Evolutionary conservation across 164 flowering plant genomes (phyloP).

Genomic region (Liquidambar formosana): DNA sequence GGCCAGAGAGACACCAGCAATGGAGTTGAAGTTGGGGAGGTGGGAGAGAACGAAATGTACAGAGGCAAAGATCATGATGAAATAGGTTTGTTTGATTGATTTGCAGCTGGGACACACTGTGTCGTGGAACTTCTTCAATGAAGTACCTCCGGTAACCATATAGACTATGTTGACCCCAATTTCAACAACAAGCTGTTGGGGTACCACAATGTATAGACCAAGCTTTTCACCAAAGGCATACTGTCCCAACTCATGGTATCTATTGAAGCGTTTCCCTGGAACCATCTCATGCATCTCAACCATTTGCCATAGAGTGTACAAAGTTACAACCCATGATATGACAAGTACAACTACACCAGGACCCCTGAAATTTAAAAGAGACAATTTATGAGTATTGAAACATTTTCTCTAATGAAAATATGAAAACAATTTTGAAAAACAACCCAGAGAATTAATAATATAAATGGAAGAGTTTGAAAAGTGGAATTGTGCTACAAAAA

Average conservation of each 20-base stretch:
- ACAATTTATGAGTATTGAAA: too few species aligned
- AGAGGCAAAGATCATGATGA: constrained; percentile 53
- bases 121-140: constrained; percentile 44
- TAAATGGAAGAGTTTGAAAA: too few species aligned
- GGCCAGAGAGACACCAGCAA: constrained; percentile 47
- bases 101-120: constrained; percentile 25
- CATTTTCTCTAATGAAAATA: too few species aligned
- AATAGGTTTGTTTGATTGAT: constrained; percentile 35
- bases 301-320: constrained; percentile 68
- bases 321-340: constrained; percentile 49
- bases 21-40: constrained; percentile 60
- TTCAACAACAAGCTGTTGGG: constrained; percentile 49
- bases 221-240: constrained; percentile 59
- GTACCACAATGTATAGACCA: constrained; percentile 56
- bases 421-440: too few species aligned
- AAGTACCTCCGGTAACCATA: constrained; percentile 64
- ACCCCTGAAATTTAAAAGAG: constrained; percentile 39
- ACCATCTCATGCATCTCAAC: constrained; percentile 70
- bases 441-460: too few species aligned
- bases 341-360: constrained; percentile 48
- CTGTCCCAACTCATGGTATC: constrained; percentile 65
- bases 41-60: constrained; percentile 51
- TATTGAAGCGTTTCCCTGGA: constrained; percentile 50
- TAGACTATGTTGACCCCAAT: constrained; percentile 54
- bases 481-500: too few species aligned